These are phyloP conservation scores for Asclepias syriaca DNA, from an alignment of 257 asterid species.

Conservation along the genomic window DNA sequence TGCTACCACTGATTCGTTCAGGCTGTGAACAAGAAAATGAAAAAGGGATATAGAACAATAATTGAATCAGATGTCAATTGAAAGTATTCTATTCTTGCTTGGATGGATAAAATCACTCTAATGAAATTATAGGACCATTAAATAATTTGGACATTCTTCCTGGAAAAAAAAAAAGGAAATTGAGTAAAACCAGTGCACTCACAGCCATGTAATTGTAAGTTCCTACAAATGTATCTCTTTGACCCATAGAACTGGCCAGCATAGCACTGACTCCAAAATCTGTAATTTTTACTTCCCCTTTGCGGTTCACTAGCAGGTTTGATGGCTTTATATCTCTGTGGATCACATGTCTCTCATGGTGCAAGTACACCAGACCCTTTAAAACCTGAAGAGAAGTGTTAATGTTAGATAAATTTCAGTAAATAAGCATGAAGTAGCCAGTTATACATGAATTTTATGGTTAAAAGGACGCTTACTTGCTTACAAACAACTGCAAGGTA, in stretches of 20 bases:
- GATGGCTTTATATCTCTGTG: constrained; percentile 88
- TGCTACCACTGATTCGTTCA: constrained; percentile 92
- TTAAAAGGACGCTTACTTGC: constrained; percentile 52
- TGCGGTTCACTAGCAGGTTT: constrained; percentile 80
- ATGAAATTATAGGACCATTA: background rate
- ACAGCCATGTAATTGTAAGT: constrained; percentile 99
- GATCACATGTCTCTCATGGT: constrained; percentile 84
- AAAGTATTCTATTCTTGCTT: background rate
- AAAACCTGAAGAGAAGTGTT: constrained; percentile 52
- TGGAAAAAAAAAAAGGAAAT: background rate
- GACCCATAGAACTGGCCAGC: constrained; percentile 94
- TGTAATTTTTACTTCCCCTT: constrained; percentile 92
- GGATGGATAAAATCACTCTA: background rate
- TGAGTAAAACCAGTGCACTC: constrained; percentile 24
- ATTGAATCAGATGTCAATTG: background rate
- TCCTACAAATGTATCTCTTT: constrained; percentile 91
- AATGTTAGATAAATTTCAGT: background rate
- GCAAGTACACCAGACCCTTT: constrained; percentile 83
- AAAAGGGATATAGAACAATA: background rate
- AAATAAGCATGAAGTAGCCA: background rate
- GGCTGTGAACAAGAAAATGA: constrained; percentile 46
- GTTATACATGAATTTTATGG: constrained; percentile 6
- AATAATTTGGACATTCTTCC: background rate
- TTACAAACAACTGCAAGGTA: constrained; percentile 91
- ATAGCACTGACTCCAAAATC: constrained; percentile 99